These are phyloP conservation scores for Ustilago shanxiensis DNA, from an alignment of 1,284 basidiomycete species.

Conservation along the genomic window DNA sequence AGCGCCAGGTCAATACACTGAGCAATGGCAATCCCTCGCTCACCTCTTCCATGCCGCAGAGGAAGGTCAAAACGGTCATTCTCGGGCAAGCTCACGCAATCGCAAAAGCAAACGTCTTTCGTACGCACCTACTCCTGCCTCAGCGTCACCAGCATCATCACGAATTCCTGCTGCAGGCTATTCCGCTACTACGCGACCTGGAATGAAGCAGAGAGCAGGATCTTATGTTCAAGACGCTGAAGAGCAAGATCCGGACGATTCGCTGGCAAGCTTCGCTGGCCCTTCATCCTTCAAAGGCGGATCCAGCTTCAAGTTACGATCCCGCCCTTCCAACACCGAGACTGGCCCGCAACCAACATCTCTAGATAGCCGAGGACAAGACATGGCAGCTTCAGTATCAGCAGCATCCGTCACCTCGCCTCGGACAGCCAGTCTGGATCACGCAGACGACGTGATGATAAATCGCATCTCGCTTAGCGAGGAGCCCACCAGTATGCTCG, in stretches of 20 bases:
- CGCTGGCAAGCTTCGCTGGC: slow-evolving; percentile 31
- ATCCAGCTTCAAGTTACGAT: slow-evolving; percentile 42
- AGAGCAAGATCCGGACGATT: slow-evolving; percentile 34
- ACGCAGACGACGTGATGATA: slow-evolving; percentile 10
- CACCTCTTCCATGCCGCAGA: slow-evolving; percentile 51
- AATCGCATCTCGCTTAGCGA: slow-evolving; percentile 38
- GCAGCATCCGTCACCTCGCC: slow-evolving; percentile 1
- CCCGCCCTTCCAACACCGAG: slow-evolving; percentile 20
- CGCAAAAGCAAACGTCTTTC: slow-evolving; percentile 35
- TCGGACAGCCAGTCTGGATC: background rate
- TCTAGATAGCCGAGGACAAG: background rate
- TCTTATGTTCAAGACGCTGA: slow-evolving; percentile 8
- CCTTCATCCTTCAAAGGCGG: slow-evolving; percentile 34
- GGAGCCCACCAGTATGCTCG: slow-evolving; percentile 54
- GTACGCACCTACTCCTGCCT: background rate
- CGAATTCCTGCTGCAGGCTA: background rate
- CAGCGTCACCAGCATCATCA: slow-evolving; percentile 1
- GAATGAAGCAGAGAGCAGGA: background rate
- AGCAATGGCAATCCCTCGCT: slow-evolving; percentile 61
- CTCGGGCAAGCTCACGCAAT: slow-evolving; percentile 14
- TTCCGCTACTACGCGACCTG: background rate
- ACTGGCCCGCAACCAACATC: background rate
- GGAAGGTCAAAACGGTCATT: background rate
- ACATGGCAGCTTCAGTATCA: background rate
- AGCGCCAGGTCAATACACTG: slow-evolving; percentile 47